These are phyloP conservation scores for Saprolegnia parasitica DNA, from an alignment of 352 stramenopile genomes.

Conservation along the genomic window DNA sequence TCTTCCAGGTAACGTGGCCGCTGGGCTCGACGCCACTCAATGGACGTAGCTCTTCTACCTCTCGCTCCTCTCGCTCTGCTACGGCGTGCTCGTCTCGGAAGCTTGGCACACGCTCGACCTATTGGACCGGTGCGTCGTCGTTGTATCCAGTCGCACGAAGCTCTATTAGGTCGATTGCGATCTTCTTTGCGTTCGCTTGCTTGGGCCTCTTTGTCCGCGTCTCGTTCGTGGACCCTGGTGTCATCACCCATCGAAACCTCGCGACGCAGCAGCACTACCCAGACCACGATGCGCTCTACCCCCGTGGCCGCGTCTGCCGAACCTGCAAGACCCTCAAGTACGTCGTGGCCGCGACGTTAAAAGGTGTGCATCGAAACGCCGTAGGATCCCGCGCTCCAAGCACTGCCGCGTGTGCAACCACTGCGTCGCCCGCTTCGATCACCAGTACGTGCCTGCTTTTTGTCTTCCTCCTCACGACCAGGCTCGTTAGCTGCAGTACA, in stretches of 20 bases:
- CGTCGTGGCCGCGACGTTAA: slow-evolving; percentile 15
- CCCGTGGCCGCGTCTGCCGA: slow-evolving; percentile 69
- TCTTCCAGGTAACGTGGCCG: slow-evolving; percentile 24
- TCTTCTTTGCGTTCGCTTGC: slow-evolving; percentile 49
- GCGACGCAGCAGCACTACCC: slow-evolving; percentile 56
- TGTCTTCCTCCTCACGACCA: not conserved
- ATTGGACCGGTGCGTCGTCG: slow-evolving; percentile 54
- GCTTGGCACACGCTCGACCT: slow-evolving; percentile 44
- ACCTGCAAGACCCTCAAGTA: slow-evolving; percentile 87
- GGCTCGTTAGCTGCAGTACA: slow-evolving; percentile 44
- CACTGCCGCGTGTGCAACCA: slow-evolving; percentile 86
- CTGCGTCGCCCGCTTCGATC: slow-evolving; percentile 85
- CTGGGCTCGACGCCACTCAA: not conserved
- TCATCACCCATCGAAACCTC: slow-evolving; percentile 56
- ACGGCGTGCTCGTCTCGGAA: slow-evolving; percentile 65
- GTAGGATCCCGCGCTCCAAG: slow-evolving; percentile 78
- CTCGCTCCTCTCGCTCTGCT: slow-evolving; percentile 56
- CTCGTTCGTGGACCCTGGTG: slow-evolving; percentile 65
- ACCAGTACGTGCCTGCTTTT: slow-evolving; percentile 56
- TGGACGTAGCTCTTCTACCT: slow-evolving; percentile 72
- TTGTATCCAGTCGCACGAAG: not conserved
- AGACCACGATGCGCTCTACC: slow-evolving; percentile 74
- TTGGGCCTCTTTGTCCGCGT: slow-evolving; percentile 63
- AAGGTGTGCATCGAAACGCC: not conserved
- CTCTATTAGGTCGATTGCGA: slow-evolving; percentile 38